phyloP scores from a whole-genome alignment of 106 monocot genomes.

The Dioscorea dumetorum region DNA sequence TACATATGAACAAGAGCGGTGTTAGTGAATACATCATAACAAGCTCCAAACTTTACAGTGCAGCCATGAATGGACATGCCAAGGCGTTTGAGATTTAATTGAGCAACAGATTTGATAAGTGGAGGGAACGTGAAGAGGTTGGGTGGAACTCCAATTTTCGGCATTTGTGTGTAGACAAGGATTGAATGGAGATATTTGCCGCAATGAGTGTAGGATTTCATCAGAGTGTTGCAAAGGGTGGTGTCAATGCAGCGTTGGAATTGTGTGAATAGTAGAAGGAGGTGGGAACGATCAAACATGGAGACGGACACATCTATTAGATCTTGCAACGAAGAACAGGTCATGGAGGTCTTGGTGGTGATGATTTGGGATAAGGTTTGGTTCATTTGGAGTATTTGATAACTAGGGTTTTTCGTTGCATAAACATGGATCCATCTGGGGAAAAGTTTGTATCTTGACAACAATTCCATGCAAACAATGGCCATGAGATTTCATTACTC shows the following conservation, averaged over 20 bases:
- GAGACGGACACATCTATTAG: constrained; percentile 12
- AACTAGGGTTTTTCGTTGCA: too few relatives aligned
- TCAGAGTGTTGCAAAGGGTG: constrained; percentile 17
- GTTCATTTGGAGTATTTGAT: not conserved
- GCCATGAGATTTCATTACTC: too few relatives aligned
- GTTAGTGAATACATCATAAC: constrained; percentile 1
- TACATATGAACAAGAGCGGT: constrained; percentile 26
- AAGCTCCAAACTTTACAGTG: constrained; percentile 5
- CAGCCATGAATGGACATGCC: constrained; percentile 12
- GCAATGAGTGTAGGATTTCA: constrained; percentile 7
- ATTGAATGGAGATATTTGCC: not conserved
- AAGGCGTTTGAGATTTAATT: not conserved
- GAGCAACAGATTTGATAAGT: constrained; percentile 14
- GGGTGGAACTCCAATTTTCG: not conserved
- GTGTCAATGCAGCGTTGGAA: constrained; percentile 5
- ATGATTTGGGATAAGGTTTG: constrained; percentile 8
- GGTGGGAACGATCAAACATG: not conserved
- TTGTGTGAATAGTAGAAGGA: constrained; percentile 14
- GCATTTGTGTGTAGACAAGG: constrained; percentile 20
- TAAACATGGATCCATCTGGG: too few relatives aligned
- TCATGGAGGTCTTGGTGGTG: constrained; percentile 1
- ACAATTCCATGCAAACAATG: too few relatives aligned
- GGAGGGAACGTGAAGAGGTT: constrained; percentile 17
- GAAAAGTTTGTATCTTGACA: too few relatives aligned
- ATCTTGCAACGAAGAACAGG: constrained; percentile 1